These are phyloP conservation scores for Yamadazyma insecticola DNA, from an alignment of 805 yeast species.

Conservation along the genomic window DNA sequence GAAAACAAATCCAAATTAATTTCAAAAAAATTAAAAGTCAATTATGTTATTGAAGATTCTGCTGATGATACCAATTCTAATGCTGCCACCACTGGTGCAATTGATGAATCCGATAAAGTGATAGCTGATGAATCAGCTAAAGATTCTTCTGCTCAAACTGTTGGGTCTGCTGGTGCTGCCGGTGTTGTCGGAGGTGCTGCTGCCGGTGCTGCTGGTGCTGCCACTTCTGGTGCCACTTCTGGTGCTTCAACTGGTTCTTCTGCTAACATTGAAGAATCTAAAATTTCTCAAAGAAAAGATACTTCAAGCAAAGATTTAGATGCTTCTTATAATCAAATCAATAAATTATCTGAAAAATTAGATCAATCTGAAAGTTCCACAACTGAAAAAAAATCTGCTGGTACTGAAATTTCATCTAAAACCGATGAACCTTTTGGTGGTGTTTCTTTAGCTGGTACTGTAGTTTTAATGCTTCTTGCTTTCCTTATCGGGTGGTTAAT, in stretches of 20 bases:
- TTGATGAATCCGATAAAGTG: too few species aligned
- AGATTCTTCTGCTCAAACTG: conserved; percentile 10
- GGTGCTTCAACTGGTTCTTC: conserved; percentile 10
- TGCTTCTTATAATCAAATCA: conserved; percentile 39
- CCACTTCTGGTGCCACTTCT: conserved; percentile 7
- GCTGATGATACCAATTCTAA: conserved; percentile 5
- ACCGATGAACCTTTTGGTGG: conserved; percentile 37
- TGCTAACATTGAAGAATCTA: conserved; percentile 7
- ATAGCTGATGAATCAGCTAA: conserved; percentile 4
- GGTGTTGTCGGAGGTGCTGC: conserved; percentile 11
- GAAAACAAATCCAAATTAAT: conserved; percentile 50
- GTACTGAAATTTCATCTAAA: conserved; percentile 12
- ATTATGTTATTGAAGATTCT: conserved; percentile 37
- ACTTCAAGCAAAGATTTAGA: conserved; percentile 27
- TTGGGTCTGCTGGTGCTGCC: conserved; percentile 15
- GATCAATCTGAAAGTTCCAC: conserved; percentile 35
- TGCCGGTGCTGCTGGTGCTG: conserved; percentile 7
- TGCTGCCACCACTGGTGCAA: conserved; percentile 1
- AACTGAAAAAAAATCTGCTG: conserved; percentile 2
- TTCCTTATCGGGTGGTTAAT: conserved; percentile 72
- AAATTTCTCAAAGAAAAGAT: conserved; percentile 5
- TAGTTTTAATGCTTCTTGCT: conserved; percentile 41
- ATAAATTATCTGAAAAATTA: conserved; percentile 40
- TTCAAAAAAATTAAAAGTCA: conserved; percentile 65
- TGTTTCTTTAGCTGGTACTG: conserved; percentile 51